phyloP scores from a whole-genome alignment of 768 basidiomycete species.

The Leccinum truebloodii region DNA sequence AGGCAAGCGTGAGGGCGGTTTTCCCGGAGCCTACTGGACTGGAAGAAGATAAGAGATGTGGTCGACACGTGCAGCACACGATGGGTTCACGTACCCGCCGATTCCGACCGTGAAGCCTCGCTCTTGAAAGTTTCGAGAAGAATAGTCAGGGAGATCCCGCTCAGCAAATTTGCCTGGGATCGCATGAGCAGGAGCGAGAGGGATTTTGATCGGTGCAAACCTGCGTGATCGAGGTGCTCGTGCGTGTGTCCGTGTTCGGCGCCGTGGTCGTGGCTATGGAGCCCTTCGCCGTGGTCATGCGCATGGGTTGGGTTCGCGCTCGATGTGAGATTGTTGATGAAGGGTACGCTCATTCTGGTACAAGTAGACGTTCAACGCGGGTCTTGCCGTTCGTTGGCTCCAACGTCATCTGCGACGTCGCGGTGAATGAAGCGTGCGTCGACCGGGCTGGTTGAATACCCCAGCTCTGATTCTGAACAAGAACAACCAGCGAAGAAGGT shows the following conservation, averaged over 20 bases:
- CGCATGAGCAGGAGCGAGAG: background rate
- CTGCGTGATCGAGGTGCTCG: conserved; percentile 88
- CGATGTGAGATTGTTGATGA: conserved; percentile 67
- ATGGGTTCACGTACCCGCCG: conserved; percentile 68
- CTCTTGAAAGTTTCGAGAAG: conserved; percentile 82
- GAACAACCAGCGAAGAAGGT: conserved; percentile 36
- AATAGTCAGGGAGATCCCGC: conserved; percentile 89
- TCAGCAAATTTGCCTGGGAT: conserved; percentile 83
- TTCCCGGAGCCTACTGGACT: conserved; percentile 99
- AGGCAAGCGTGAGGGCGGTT: conserved; percentile 88
- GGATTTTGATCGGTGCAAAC: conserved; percentile 39
- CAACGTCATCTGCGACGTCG: background rate
- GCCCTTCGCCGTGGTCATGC: conserved; percentile 46
- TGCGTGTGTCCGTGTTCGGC: conserved; percentile 94
- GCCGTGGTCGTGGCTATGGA: conserved; percentile 54
- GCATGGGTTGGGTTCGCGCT: conserved; percentile 43
- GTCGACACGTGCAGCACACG: background rate
- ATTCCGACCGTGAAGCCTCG: conserved; percentile 98
- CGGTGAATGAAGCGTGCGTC: conserved; percentile 26
- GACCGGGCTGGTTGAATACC: conserved; percentile 47
- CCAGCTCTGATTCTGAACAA: conserved; percentile 46
- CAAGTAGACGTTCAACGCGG: conserved; percentile 1
- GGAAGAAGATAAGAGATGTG: conserved; percentile 4
- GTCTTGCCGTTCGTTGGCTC: conserved; percentile 11
- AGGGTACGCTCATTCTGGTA: conserved; percentile 60